These are phyloP conservation scores for Fusarium chuoi DNA, from an alignment of 2,329 filamentous ascomycete species.

Conservation along the genomic window DNA sequence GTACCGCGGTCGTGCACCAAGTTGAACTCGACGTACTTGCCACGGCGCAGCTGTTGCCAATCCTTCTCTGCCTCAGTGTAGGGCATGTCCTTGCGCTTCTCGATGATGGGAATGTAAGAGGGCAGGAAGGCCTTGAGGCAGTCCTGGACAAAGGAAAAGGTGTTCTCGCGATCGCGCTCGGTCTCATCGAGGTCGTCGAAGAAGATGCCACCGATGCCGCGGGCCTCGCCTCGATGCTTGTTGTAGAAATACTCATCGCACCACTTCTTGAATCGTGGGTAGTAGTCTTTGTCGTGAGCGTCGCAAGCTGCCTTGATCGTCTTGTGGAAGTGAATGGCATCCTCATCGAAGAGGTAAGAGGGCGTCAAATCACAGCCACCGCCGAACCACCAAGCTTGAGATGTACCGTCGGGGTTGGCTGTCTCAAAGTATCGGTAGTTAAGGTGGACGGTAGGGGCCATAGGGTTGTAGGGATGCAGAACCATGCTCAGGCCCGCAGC, in stretches of 20 bases:
- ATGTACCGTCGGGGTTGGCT: slow-evolving; percentile 81
- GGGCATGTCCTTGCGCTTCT: slow-evolving; percentile 90
- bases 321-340: slow-evolving; percentile 95
- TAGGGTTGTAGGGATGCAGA: slow-evolving; percentile 92
- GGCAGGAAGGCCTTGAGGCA: slow-evolving; percentile 89
- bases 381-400: slow-evolving; percentile 97
- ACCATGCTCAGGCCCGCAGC: slow-evolving; percentile 93
- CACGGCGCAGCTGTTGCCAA: slow-evolving; percentile 94
- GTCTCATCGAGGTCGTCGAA: slow-evolving; percentile 95
- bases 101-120: slow-evolving; percentile 88
- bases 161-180: slow-evolving; percentile 86
- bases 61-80: slow-evolving; percentile 88
- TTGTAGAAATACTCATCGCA: slow-evolving; percentile 98
- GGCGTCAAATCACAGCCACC: slow-evolving; percentile 95
- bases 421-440: slow-evolving; percentile 99
- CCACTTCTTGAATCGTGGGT: slow-evolving; percentile 96
- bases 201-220: slow-evolving; percentile 96
- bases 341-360: slow-evolving; percentile 94
- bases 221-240: slow-evolving; percentile 86
- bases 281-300: slow-evolving; percentile 91
- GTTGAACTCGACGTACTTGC: slow-evolving; percentile 99
- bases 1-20: slow-evolving; percentile 96
- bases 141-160: slow-evolving; percentile 89
- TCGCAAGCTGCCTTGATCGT: slow-evolving; percentile 94
- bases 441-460: slow-evolving; percentile 96